Evolutionary conservation across 2,329 filamentous ascomycete species (phyloP).

Genomic region (Hymenoscyphus albidus): DNA sequence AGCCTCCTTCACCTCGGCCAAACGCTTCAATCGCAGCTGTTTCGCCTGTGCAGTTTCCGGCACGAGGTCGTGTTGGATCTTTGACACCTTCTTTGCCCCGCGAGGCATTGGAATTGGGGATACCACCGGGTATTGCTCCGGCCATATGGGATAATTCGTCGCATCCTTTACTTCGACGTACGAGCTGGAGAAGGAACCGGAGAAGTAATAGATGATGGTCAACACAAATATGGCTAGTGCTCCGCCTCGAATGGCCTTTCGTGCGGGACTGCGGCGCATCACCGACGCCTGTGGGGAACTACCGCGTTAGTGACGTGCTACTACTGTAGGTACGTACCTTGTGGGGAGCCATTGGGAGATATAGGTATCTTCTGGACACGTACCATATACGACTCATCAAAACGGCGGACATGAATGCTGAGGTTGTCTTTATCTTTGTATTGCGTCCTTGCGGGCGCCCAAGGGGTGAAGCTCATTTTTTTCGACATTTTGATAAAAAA

Average conservation of each 20-base stretch:
- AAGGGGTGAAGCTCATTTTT: background rate
- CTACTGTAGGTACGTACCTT: background rate
- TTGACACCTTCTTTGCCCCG: conserved; percentile 23
- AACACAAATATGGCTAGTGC: conserved; percentile 8
- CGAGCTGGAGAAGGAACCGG: conserved; percentile 3
- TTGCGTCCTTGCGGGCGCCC: background rate
- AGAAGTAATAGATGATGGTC: conserved; percentile 10
- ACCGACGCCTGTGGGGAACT: background rate
- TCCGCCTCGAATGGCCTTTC: conserved; percentile 8
- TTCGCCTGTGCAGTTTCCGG: conserved; percentile 19
- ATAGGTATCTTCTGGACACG: background rate
- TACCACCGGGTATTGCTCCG: conserved; percentile 23
- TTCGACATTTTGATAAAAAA: background rate
- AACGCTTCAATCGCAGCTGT: conserved; percentile 16
- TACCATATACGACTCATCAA: conserved; percentile 1
- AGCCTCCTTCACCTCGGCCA: conserved; percentile 22
- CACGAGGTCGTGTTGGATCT: conserved; percentile 25
- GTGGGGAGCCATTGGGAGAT: background rate
- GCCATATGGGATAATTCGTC: conserved; percentile 21
- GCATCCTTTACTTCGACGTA: conserved; percentile 22
- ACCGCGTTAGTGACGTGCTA: background rate
- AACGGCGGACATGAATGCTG: conserved; percentile 5
- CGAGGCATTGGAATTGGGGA: conserved; percentile 21
- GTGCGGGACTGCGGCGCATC: conserved; percentile 8
- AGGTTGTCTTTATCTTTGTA: conserved; percentile 7